Evolutionary conservation across 2,329 filamentous ascomycete species (phyloP).

Genomic region (Pseudocercospora ulei): DNA sequence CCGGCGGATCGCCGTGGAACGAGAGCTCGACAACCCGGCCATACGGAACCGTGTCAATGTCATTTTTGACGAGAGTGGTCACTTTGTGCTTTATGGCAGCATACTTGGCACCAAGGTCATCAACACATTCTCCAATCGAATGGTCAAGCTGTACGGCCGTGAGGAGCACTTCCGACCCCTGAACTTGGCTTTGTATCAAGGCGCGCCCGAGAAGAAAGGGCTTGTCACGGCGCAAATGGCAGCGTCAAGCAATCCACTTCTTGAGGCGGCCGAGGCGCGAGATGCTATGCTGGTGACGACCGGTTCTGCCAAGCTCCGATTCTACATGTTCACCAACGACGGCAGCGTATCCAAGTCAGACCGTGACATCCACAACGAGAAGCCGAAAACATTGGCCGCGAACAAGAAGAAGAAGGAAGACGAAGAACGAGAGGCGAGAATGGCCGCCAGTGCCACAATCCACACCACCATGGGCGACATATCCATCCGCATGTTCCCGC

Average conservation of each 20-base stretch:
- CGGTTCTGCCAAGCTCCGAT: slow-evolving; percentile 75
- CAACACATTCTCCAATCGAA: slow-evolving; percentile 87
- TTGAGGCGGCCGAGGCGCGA: slow-evolving; percentile 80
- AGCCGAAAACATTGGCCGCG: slow-evolving; percentile 56
- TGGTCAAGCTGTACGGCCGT: slow-evolving; percentile 80
- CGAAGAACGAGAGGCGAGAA: slow-evolving; percentile 54
- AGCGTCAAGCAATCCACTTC: slow-evolving; percentile 80
- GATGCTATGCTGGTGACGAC: slow-evolving; percentile 84
- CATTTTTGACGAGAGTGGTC: slow-evolving; percentile 88
- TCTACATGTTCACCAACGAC: slow-evolving; percentile 97
- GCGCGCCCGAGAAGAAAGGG: slow-evolving; percentile 86
- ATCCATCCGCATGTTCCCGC: slow-evolving; percentile 81
- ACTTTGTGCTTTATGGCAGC: slow-evolving; percentile 91
- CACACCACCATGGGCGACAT: slow-evolving; percentile 95
- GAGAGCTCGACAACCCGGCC: slow-evolving; percentile 64
- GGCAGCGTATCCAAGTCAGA: slow-evolving; percentile 70
- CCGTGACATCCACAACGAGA: slow-evolving; percentile 90
- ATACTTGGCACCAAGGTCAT: slow-evolving; percentile 88
- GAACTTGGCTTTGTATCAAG: slow-evolving; percentile 82
- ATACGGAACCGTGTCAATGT: slow-evolving; percentile 68
- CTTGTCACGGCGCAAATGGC: slow-evolving; percentile 95
- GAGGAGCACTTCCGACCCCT: slow-evolving; percentile 81
- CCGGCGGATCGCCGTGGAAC: slow-evolving; percentile 72
- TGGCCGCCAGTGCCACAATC: slow-evolving; percentile 68
- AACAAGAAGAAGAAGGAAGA: slow-evolving; percentile 42